Conservation (phyloP, 2,329 filamentous ascomycete genomes). For the Alternaria solani region DNA sequence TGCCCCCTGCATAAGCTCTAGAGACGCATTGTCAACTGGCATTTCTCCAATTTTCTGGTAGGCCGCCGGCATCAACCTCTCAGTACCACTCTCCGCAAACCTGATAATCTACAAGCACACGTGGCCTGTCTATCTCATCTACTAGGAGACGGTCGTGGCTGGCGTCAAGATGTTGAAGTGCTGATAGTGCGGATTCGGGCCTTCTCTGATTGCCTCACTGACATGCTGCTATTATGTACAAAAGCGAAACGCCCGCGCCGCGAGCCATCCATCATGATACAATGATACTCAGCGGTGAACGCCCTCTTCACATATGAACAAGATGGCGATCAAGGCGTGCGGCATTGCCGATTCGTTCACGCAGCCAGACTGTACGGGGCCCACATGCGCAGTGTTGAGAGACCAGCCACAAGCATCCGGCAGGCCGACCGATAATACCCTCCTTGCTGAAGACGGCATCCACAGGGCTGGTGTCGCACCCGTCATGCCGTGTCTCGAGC, state of each 20-base stretch:
- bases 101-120: conserved; percentile 10
- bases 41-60: not conserved
- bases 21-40: not conserved
- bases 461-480: not conserved
- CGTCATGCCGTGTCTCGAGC: not conserved
- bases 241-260: not conserved
- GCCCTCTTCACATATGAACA: not conserved
- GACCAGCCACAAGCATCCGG: not conserved
- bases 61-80: conserved; percentile 1
- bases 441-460: not conserved
- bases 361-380: not conserved
- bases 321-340: not conserved
- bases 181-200: conserved; percentile 4
- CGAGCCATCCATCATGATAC: not conserved
- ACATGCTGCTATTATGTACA: not conserved
- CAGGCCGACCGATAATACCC: conserved; percentile 3
- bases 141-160: not conserved
- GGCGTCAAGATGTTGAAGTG: not conserved
- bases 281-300: not conserved
- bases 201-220: conserved; percentile 4
- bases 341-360: conserved; percentile 3
- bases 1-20: not conserved
- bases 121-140: not conserved
- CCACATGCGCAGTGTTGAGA: not conserved
- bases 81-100: conserved; percentile 7